phyloP scores from a whole-genome alignment of 148 eudicot species.

The Salicornia ramosissima region DNA sequence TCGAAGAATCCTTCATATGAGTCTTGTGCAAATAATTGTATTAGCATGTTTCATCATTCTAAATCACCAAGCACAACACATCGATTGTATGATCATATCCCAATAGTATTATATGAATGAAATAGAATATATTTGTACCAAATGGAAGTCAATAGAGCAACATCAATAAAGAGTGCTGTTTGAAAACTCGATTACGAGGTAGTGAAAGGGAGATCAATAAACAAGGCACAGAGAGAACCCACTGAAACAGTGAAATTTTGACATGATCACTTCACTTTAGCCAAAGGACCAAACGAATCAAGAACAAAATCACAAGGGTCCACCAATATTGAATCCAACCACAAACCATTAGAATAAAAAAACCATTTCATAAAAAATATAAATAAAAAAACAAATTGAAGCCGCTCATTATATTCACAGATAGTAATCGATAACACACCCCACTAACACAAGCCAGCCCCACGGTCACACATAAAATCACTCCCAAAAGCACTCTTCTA shows the following conservation, averaged over 20 bases:
- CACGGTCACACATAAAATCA: conserved; percentile 36
- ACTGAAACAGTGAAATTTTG: conserved; percentile 17
- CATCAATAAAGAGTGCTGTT: not conserved
- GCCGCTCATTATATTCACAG: conserved; percentile 38
- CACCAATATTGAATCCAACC: conserved; percentile 39
- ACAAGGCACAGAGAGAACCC: conserved; percentile 13
- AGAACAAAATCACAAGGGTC: conserved; percentile 40
- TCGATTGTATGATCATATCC: not conserved
- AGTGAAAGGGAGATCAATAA: conserved; percentile 13
- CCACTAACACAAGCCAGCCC: conserved; percentile 39
- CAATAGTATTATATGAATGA: not conserved
- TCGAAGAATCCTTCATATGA: not conserved
- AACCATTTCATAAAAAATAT: too few species aligned
- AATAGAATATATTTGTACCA: not conserved
- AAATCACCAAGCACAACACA: conserved; percentile 8
- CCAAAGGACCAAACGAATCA: conserved; percentile 29
- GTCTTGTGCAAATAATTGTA: not conserved
- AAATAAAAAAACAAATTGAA: too few species aligned
- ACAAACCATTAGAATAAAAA: conserved; percentile 39
- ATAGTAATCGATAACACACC: conserved; percentile 37
- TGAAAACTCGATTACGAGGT: not conserved
- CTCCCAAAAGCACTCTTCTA: conserved; percentile 29
- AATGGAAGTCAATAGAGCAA: not conserved
- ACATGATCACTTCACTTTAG: conserved; percentile 27
- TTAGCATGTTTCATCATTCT: not conserved